Evolutionary conservation across 176 grass and related monocot species (phyloP), one percentile per base, ranked within the genome.

Genomic region (Tillandsia leiboldiana): DNA sequence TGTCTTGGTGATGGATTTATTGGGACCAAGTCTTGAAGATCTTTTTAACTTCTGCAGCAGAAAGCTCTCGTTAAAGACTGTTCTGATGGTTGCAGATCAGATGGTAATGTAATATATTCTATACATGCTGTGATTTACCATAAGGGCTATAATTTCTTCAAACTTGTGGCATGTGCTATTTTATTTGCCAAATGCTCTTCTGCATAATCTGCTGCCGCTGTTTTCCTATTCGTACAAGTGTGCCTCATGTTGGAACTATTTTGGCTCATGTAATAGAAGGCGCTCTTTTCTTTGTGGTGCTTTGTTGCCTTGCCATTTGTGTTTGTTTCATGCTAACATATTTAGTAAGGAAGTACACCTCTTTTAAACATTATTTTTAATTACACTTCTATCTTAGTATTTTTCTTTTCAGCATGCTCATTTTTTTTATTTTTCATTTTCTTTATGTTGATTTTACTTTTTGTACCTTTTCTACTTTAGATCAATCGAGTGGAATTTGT

Each of bases 11-110:
- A 99, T 99, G 90, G 95, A 99, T 80, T 85, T 94, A 53, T 79
- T 99, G 53, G 95, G 95, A 13, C 95, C 84, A 68, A 99, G 87
- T 78, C 78, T 99, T 71, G 95, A 99, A 68, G 95, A 94, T 74
- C 72, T 99, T 48, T 99, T 99, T 75, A 99, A 99, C 71, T 99
- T 99, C 71, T 99, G 95, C 69, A 99, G 84, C 84, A 84, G 95
- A 76, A 99, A 99, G 73, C 70, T 99, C 50, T 94, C 95, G 71
- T 79, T 99, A 49, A 99, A 99, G 77, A 94, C 87, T 78, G 95
- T 91, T 72, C 87, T 99, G 64, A 99, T 99, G 95, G 90, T 99
- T 2, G 87, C 95, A 18, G 90, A 99, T 86, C 95, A 99, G 83
- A 99, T 99, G 95, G 90, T 99, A 84, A 0, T 11, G 15, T 56